Evolutionary conservation across 371 early-diverging fungal species (phyloP).

Genomic region (Mortierella sp.): DNA sequence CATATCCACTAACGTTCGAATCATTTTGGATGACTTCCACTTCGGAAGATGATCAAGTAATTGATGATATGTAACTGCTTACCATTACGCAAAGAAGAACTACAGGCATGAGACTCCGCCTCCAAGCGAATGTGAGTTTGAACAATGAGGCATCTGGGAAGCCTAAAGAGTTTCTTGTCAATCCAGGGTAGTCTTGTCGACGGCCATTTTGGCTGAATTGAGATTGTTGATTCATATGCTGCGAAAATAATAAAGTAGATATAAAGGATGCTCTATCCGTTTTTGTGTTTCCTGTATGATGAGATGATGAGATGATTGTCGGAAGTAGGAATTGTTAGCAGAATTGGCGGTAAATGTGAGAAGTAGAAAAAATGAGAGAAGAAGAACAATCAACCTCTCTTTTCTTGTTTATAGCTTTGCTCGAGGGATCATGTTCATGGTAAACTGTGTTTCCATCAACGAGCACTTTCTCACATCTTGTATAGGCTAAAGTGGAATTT

Average conservation of each 20-base stretch:
- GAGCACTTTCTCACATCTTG: too few species aligned
- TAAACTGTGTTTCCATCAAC: too few species aligned
- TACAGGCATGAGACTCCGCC: neutral
- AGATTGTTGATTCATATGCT: neutral
- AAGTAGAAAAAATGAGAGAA: too few species aligned
- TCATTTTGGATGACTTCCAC: too few species aligned
- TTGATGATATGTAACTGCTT: neutral
- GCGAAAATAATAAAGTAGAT: neutral
- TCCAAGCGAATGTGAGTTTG: neutral
- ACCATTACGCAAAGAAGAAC: neutral
- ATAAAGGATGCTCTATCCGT: neutral
- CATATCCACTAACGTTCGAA: too few species aligned
- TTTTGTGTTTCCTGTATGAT: neutral
- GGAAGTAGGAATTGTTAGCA: too few species aligned
- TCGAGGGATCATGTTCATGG: too few species aligned
- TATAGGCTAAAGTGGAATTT: neutral
- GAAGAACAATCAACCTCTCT: too few species aligned
- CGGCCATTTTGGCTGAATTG: neutral
- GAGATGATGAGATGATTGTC: too few species aligned
- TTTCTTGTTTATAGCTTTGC: too few species aligned
- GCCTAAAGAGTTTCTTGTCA: neutral
- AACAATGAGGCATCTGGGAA: neutral
- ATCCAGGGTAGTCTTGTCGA: neutral
- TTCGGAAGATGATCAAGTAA: too few species aligned
- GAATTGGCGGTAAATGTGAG: too few species aligned